Percentiles rank a stretch among this genome's conserved stretches.
phyloP scores from a whole-genome alignment of 2,329 filamentous ascomycete species.

The Cordyceps fumosorosea region DNA sequence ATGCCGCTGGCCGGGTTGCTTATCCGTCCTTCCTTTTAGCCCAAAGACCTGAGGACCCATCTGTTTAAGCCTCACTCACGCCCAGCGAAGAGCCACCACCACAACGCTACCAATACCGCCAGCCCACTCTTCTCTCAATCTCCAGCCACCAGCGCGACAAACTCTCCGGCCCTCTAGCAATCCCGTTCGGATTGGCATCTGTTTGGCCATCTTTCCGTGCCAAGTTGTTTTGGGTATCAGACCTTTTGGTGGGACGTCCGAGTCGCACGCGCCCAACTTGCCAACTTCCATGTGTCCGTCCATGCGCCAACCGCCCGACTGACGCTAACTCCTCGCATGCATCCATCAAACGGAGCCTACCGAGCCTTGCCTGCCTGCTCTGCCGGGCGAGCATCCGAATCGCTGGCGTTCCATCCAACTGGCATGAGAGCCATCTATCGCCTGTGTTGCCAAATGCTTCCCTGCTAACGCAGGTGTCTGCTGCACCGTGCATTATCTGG shows the following conservation, averaged over 20 bases:
- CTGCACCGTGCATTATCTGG: not conserved
- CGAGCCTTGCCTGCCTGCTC: not conserved
- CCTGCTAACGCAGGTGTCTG: too few species aligned
- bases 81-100: not conserved
- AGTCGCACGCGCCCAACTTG: not conserved
- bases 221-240: not conserved
- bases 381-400: not conserved
- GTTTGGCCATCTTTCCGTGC: not conserved
- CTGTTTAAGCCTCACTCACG: not conserved
- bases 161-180: conserved; percentile 1
- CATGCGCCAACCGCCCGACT: not conserved
- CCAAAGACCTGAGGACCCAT: not conserved
- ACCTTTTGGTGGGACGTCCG: not conserved
- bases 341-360: conserved; percentile 2
- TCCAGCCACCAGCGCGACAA: conserved; percentile 1
- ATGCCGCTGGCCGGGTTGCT: not conserved
- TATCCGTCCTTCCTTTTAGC: not conserved
- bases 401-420: not conserved
- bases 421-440: not conserved
- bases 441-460: not conserved
- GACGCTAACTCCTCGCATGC: not conserved
- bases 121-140: not conserved
- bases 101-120: not conserved
- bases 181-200: not conserved
- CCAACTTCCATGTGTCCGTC: not conserved